A percentile compares a stretch with the other conserved stretches of the same genome.
Evolutionary conservation across 257 asterid genomes (phyloP).

Genomic region (Ajuga chamaepitys): DNA sequence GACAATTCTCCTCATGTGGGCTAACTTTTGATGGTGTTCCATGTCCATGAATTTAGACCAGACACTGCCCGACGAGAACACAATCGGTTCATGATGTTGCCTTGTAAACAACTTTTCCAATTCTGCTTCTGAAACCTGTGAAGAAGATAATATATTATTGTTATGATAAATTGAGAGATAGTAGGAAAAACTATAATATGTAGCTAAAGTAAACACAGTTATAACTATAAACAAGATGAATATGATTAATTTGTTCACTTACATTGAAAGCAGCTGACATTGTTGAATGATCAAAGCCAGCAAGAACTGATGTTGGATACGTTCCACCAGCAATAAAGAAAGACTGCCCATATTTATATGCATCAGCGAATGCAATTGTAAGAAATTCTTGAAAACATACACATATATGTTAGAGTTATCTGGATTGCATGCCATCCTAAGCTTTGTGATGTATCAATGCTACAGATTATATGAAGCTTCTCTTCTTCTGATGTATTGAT

Average conservation of each 20-base stretch:
- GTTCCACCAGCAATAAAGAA: constrained; percentile 80
- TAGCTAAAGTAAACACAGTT: too few relatives aligned
- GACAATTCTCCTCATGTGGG: constrained; percentile 42
- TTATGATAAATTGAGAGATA: too few relatives aligned
- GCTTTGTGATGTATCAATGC: constrained; percentile 54
- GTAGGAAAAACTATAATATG: too few relatives aligned
- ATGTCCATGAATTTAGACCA: constrained; percentile 42
- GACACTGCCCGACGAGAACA: constrained; percentile 29
- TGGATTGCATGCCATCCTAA: constrained; percentile 46
- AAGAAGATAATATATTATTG: too few relatives aligned
- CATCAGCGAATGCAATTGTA: too few relatives aligned
- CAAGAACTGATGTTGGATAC: constrained; percentile 63
- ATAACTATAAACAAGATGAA: too few relatives aligned
- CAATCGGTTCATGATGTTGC: constrained; percentile 50
- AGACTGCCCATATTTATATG: too few relatives aligned
- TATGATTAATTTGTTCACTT: constrained; percentile 27
- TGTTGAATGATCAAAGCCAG: constrained; percentile 67
- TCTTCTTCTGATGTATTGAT: constrained; percentile 54
- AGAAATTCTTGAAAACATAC: too few relatives aligned
- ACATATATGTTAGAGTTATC: constrained; percentile 22
- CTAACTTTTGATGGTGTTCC: constrained; percentile 28
- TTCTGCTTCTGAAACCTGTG: constrained; percentile 53
- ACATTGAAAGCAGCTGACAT: constrained; percentile 74
- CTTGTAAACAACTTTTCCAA: constrained; percentile 31
- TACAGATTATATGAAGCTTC: constrained; percentile 62